Conservation (phyloP, 306 rosid species). For the Begonia loranthoides region DNA sequence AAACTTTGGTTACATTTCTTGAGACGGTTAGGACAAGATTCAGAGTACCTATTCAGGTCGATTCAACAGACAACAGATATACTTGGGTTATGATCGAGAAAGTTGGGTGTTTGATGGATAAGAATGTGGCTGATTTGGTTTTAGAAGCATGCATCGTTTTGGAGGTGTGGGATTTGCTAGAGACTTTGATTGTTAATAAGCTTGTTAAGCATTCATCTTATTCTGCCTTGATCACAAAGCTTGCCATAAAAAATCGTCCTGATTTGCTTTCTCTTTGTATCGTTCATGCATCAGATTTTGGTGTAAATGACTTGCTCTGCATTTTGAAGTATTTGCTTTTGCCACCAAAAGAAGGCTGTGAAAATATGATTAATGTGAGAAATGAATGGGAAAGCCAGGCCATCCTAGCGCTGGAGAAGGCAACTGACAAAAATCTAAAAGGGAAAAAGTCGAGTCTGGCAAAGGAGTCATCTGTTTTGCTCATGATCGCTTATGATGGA, state of each 20-base stretch:
- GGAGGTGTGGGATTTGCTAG: slow-evolving; percentile 67
- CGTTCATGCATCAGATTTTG: slow-evolving; percentile 48
- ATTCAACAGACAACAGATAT: slow-evolving; percentile 19
- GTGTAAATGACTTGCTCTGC: slow-evolving; percentile 41
- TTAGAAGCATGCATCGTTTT: slow-evolving; percentile 48
- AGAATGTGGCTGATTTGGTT: slow-evolving; percentile 42
- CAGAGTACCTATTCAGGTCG: slow-evolving; percentile 26
- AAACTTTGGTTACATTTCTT: slow-evolving; percentile 33
- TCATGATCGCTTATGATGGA: slow-evolving; percentile 68
- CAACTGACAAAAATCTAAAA: slow-evolving; percentile 20
- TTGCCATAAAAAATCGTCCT: slow-evolving; percentile 46
- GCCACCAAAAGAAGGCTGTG: slow-evolving; percentile 29
- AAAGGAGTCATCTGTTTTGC: slow-evolving; percentile 63
- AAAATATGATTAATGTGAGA: slow-evolving; percentile 34
- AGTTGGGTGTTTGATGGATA: slow-evolving; percentile 29
- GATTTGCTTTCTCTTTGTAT: slow-evolving; percentile 54
- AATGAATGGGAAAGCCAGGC: slow-evolving; percentile 76
- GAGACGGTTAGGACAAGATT: slow-evolving; percentile 28
- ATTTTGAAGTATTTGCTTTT: slow-evolving; percentile 63
- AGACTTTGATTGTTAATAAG: slow-evolving; percentile 44
- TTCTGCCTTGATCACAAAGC: slow-evolving; percentile 25
- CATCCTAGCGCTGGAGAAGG: slow-evolving; percentile 39
- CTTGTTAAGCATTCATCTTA: slow-evolving; percentile 34
- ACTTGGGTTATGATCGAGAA: slow-evolving; percentile 30
- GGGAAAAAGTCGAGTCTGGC: slow-evolving; percentile 26